These are phyloP conservation scores for Schwanniomyces pseudopolymorphus DNA, from an alignment of 805 yeast species.

Conservation along the genomic window DNA sequence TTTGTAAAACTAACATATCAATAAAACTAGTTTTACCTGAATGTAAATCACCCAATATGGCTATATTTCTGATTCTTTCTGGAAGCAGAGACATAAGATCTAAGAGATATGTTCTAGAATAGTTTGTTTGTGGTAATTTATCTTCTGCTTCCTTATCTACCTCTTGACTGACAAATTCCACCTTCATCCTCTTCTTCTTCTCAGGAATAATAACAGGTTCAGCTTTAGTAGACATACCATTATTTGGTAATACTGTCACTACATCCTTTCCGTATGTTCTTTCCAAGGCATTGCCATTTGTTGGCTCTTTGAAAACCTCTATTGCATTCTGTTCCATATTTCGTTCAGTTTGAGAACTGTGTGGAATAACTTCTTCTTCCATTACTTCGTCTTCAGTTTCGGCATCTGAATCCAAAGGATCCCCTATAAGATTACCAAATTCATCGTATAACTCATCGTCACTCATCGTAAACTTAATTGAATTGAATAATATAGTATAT, in stretches of 20 bases:
- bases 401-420: slow-evolving; percentile 46
- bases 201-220: slow-evolving; percentile 68
- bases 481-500: background rate
- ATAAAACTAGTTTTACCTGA: slow-evolving; percentile 84
- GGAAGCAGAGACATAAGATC: slow-evolving; percentile 49
- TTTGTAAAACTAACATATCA: slow-evolving; percentile 64
- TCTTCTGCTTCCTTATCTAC: slow-evolving; percentile 10
- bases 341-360: background rate
- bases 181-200: slow-evolving; percentile 37
- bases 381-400: slow-evolving; percentile 21
- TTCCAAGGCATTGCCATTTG: slow-evolving; percentile 6
- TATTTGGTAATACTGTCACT: slow-evolving; percentile 27
- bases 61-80: slow-evolving; percentile 67
- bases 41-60: slow-evolving; percentile 76
- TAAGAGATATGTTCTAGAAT: slow-evolving; percentile 62
- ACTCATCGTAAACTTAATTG: slow-evolving; percentile 40
- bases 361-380: slow-evolving; percentile 2
- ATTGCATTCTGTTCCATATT: slow-evolving; percentile 10
- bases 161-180: slow-evolving; percentile 31
- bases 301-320: slow-evolving; percentile 6
- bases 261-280: slow-evolving; percentile 45
- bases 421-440: slow-evolving; percentile 69
- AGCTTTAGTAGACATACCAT: slow-evolving; percentile 49
- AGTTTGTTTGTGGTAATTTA: slow-evolving; percentile 57
- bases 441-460: slow-evolving; percentile 75